Evolutionary conservation across 2,329 filamentous ascomycete genomes (phyloP).

Genomic region (Aphanocladium album): DNA sequence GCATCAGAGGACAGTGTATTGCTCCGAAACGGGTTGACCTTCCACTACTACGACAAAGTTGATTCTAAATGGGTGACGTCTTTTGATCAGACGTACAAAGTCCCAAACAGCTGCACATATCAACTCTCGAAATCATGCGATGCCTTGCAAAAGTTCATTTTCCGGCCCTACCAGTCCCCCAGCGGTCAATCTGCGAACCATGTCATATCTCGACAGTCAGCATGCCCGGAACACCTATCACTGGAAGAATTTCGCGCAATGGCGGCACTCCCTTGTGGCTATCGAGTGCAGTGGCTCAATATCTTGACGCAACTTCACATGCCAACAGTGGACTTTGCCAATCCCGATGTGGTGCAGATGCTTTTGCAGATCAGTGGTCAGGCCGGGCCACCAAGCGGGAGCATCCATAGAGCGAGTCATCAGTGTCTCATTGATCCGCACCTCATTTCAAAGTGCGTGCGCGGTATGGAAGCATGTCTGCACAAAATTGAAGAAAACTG

Average conservation of each 20-base stretch:
- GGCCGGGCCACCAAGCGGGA: background rate
- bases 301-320: constrained; percentile 4
- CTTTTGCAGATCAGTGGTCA: background rate
- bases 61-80: background rate
- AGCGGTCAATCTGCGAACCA: background rate
- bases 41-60: background rate
- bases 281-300: constrained; percentile 5
- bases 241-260: constrained; percentile 21
- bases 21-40: background rate
- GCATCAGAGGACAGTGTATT: background rate
- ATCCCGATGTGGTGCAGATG: background rate
- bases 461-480: background rate
- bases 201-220: background rate
- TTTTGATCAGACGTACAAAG: background rate
- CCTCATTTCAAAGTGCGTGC: background rate
- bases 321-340: background rate
- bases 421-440: background rate
- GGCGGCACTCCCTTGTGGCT: background rate
- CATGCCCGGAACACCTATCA: background rate
- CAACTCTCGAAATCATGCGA: background rate
- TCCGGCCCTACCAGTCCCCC: background rate
- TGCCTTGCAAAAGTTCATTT: background rate
- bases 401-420: background rate
- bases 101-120: background rate
- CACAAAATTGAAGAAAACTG: background rate